phyloP scores from a whole-genome alignment of 169 alveolate species.

The Theileria equi region DNA sequence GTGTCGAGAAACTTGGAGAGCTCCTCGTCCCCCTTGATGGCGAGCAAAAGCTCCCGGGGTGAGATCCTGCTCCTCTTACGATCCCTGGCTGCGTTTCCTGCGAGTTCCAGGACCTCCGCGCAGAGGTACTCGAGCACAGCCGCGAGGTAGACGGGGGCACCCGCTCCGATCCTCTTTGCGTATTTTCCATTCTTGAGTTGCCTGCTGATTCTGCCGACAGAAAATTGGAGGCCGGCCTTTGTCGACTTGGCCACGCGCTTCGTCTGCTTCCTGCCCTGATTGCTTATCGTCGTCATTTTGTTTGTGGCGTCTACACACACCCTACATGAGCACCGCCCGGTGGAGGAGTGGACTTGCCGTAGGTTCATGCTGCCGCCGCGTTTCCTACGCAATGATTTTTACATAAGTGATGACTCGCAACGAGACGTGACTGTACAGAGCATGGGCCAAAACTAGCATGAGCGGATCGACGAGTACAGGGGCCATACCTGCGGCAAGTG shows the following conservation, averaged over 20 bases:
- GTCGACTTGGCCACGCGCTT: slow-evolving; percentile 92
- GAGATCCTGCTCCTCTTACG: slow-evolving; percentile 95
- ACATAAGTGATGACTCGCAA: no score
- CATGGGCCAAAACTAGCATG: no score
- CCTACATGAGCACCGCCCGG: no score
- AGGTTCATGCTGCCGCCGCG: no score
- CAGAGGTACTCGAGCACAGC: slow-evolving; percentile 97
- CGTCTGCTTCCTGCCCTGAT: slow-evolving; percentile 79
- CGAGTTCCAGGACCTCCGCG: slow-evolving; percentile 97
- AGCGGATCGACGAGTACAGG: no score
- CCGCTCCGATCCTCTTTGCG: slow-evolving; percentile 98
- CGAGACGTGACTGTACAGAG: no score
- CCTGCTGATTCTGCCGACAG: slow-evolving; percentile 98
- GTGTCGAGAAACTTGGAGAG: slow-evolving; percentile 94
- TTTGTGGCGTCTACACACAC: no score
- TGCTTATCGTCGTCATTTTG: slow-evolving; percentile 2
- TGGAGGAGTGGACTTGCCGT: no score
- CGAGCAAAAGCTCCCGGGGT: slow-evolving; percentile 98
- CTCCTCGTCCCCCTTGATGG: slow-evolving; percentile 98
- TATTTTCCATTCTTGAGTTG: slow-evolving; percentile 95
- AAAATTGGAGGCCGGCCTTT: slow-evolving; percentile 98
- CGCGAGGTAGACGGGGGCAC: slow-evolving; percentile 98
- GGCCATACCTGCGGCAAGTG: no score
- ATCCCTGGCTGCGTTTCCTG: slow-evolving; percentile 98
- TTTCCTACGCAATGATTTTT: no score